Evolutionary conservation across 768 basidiomycete genomes (phyloP).

Genomic region (Amanita muscaria): DNA sequence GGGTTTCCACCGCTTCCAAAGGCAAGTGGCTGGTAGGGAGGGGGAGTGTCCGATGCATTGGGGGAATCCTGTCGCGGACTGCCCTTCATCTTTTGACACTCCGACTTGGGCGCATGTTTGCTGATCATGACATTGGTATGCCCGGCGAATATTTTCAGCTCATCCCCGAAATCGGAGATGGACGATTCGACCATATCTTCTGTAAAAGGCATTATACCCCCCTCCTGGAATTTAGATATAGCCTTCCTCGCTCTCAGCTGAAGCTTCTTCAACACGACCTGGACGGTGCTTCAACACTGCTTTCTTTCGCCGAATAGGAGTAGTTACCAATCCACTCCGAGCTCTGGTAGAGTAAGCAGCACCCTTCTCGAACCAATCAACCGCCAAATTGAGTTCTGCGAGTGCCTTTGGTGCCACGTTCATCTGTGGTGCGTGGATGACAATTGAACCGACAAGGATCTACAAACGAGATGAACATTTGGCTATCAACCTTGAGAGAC

Average conservation of each 20-base stretch:
- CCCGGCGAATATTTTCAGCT: slow-evolving; percentile 62
- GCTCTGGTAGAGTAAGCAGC: slow-evolving; percentile 52
- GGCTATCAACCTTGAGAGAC: neutral
- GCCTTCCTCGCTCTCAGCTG: slow-evolving; percentile 60
- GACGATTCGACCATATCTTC: neutral
- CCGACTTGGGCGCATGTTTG: slow-evolving; percentile 19
- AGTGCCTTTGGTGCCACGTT: slow-evolving; percentile 61
- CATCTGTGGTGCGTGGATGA: slow-evolving; percentile 62
- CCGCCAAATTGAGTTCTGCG: slow-evolving; percentile 60
- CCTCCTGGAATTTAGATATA: slow-evolving; percentile 17
- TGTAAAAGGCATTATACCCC: neutral
- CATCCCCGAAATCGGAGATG: slow-evolving; percentile 30
- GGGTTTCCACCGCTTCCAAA: no score
- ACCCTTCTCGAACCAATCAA: slow-evolving; percentile 55
- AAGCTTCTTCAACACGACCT: slow-evolving; percentile 55
- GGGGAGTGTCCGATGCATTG: neutral
- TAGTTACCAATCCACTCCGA: slow-evolving; percentile 54
- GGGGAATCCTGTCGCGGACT: neutral
- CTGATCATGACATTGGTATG: slow-evolving; percentile 53
- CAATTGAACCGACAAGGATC: slow-evolving; percentile 76
- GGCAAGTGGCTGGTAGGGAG: no score
- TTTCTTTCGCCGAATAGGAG: no score
- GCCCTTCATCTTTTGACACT: neutral
- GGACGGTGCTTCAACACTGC: no score
- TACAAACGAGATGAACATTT: slow-evolving; percentile 16